Base-by-base conservation (phyloP, 1,284 basidiomycete species). In the Marasmius oreades region DNA sequence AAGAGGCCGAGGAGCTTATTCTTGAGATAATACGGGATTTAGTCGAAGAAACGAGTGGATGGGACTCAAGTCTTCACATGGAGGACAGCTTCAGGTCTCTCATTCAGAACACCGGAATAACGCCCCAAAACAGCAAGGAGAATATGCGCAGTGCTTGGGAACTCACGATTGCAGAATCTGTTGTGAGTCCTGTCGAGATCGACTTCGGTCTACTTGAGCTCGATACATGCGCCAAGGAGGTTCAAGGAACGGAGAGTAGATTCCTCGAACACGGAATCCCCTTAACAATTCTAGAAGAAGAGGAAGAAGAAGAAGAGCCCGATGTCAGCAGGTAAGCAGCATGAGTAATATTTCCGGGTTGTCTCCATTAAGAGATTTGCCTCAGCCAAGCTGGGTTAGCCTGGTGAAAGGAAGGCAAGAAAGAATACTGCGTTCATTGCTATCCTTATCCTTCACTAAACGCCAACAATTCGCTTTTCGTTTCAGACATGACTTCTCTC, bases 41-140 rank as follows among this genome's bases (percentile, higher is more conserved):
- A 31, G 74, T 76, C 2, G 73, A 77, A 45, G 77, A 78, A 61
- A 75, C 77, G 12, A 76, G 69, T 51, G 72, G 72, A 42, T 80
- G 78, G 78, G 78, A 80, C 56, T 65, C 70, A 8, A 73, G 70
- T 56, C 62, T 79, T 33, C 77, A 76, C 60, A 69, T 78, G 65
- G 73, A 77, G 57, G 64, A 73, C 42, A 74, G 73, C 31, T 80
- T 80, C 67, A 76, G 70, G 59, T 63, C 66, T 2, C 69, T 80
- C 66, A 71, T 80, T 12, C 62, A 72, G 33, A 63, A 64, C 43
- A 71, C 73, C 22, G 67, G 67, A 45, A 57, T 52, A 23, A 50
- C 47, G 14, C 47, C 47, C 14, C n/a, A 31, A 16, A 33, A 33
- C 23, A 46, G 45, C n/a, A 20, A 2, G 45, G 45, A 46, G 18